phyloP scores from a whole-genome alignment of 305 asterid species.

The Withania somnifera region DNA sequence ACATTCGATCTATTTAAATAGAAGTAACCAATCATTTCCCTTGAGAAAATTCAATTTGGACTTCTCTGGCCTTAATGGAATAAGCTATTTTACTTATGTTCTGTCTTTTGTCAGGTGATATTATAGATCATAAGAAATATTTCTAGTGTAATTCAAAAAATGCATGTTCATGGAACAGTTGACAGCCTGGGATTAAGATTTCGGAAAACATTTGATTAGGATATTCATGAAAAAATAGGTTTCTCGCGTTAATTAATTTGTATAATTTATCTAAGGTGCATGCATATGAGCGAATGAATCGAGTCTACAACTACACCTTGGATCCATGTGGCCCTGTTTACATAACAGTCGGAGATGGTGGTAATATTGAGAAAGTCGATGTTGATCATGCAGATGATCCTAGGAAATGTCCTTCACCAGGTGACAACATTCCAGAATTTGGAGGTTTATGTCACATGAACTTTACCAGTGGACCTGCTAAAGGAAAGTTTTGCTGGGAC shows the following conservation, averaged over 20 bases:
- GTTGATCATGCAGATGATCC: conserved; percentile 78
- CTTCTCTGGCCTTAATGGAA: not conserved
- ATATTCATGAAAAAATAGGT: not conserved
- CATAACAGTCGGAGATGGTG: conserved; percentile 84
- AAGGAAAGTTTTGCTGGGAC: conserved; percentile 78
- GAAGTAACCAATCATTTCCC: not conserved
- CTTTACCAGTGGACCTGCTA: conserved; percentile 62
- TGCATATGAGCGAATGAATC: conserved; percentile 76
- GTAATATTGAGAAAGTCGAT: conserved; percentile 67
- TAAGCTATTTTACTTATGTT: not conserved
- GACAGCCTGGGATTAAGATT: not conserved
- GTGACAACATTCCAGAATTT: conserved; percentile 46
- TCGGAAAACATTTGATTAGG: not conserved
- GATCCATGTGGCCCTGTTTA: conserved; percentile 73
- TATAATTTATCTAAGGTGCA: conserved; percentile 45
- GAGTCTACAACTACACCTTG: conserved; percentile 62
- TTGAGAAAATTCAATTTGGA: not conserved
- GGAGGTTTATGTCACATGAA: conserved; percentile 59
- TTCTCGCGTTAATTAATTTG: not conserved
- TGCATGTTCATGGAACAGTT: too few relatives aligned
- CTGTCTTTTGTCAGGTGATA: not conserved
- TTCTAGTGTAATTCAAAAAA: too few relatives aligned
- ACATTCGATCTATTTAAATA: not conserved
- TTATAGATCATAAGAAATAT: too few relatives aligned
- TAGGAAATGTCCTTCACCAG: conserved; percentile 57